These are phyloP conservation scores for Botrytis squamosa DNA, from an alignment of 2,329 filamentous ascomycete species.

Conservation along the genomic window DNA sequence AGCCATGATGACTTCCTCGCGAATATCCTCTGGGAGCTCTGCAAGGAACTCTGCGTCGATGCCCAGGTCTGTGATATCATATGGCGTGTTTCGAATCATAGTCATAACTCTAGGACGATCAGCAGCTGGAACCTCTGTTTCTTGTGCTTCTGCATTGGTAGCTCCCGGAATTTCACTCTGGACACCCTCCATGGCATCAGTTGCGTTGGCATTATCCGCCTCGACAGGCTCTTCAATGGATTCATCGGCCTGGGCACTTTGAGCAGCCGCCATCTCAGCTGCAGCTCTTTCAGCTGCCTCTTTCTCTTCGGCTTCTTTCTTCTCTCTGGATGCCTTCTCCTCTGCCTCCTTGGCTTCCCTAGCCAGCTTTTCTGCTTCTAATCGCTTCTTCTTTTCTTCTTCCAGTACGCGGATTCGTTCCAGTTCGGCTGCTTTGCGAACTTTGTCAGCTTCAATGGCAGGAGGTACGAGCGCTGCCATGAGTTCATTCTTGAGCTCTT, in stretches of 20 bases:
- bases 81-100: conserved; percentile 78
- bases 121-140: conserved; percentile 45
- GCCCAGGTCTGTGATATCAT: conserved; percentile 91
- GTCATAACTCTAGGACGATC: conserved; percentile 69
- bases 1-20: conserved; percentile 92
- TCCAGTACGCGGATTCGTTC: conserved; percentile 55
- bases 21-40: conserved; percentile 93
- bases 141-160: not conserved
- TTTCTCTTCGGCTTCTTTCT: conserved; percentile 68
- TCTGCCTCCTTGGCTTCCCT: conserved; percentile 72
- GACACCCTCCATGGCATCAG: conserved; percentile 69
- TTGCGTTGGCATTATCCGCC: conserved; percentile 26
- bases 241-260: conserved; percentile 46
- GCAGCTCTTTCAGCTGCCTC: conserved; percentile 59
- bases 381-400: conserved; percentile 60
- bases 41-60: conserved; percentile 94
- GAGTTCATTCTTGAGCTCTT: conserved; percentile 66
- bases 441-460: conserved; percentile 78
- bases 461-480: conserved; percentile 75
- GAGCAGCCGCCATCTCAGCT: conserved; percentile 50
- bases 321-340: conserved; percentile 63
- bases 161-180: conserved; percentile 49
- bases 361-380: conserved; percentile 63
- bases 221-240: conserved; percentile 38
- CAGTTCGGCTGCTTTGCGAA: conserved; percentile 59